Evolutionary conservation across 1,284 basidiomycete species (phyloP), one percentile per base, ranked within the genome.

Genomic region (Irpex lacteus): DNA sequence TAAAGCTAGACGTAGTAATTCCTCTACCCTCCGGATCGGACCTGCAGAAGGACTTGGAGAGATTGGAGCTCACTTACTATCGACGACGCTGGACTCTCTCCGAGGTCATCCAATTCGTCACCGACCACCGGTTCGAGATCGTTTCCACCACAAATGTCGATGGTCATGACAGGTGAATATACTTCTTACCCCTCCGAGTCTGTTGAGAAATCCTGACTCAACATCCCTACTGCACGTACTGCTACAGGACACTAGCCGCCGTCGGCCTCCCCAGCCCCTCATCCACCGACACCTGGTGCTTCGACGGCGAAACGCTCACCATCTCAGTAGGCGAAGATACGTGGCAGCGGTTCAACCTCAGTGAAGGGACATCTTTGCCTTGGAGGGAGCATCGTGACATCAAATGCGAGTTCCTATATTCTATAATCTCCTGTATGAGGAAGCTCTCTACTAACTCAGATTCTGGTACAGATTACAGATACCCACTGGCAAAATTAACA

Each of bases 211-310:
- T n/a, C n/a, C n/a, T n/a, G n/a, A n/a, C n/a, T n/a, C n/a, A n/a
- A n/a, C n/a, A n/a, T n/a, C n/a, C n/a, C n/a, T n/a, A n/a, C n/a
- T n/a, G n/a, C n/a, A n/a, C n/a, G n/a, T n/a, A n/a, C n/a, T n/a
- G n/a, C n/a, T n/a, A n/a, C 32, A 70, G 71, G 15, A 64, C 64
- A 15, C 26, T 69, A 7, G 55, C 71, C 0, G 73, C 72, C 2
- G 77, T 81, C 37, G 70, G 78, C 2, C 72, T 75, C 3, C 40
- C 70, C 4, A 70, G 76, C 32, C 70, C 72, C 26, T 13, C 40
- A 0, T 67, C 68, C 32, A 82, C 85, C 49, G 87, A 89, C 64
- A 79, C 77, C 1, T 91, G 89, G 89, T 87, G 85, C 69, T 76
- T 90, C 55, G 88, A 90, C 68, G 74, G 80, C 1, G 85, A 85